Base-by-base conservation (phyloP, 208 protist species). In the Vickermania spadyakhi region DNA sequence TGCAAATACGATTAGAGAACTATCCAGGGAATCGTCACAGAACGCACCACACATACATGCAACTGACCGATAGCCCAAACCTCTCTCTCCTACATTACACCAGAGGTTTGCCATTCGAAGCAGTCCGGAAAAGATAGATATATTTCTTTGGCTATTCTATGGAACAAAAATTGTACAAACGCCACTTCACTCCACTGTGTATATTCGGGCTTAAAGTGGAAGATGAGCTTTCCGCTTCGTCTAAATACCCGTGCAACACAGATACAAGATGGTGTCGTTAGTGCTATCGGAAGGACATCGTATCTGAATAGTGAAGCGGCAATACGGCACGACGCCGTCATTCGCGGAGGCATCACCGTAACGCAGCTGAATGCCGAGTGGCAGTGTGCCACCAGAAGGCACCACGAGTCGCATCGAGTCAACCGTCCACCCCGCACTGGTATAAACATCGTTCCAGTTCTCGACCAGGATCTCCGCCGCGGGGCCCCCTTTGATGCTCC, bases 241-340 rank as follows among this genome's bases (percentile, higher is more conserved):
- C n/a, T n/a, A 70, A 1, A 59, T 57, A n/a, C 76, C 76, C 57
- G 72, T 73, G 60, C 76, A 83, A 59, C 68, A 61, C 22, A 83
- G 56, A 49, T 76, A 63, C 18, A 62, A 50, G 22, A 30, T 59
- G 11, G 58, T 31, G 14, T 72, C 67, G 30, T 62, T 62, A 1
- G 31, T 3, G 3, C 25, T 23, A 42, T 72, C 67, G 2, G 31
- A 28, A 14, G 26, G 51, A 45, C 67, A 72, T 18, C 56, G 53
- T 26, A 72, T 45, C 1, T 26, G 31, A 22, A 72, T 26, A 11
- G 22, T 28, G 31, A 66, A 72, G n/a, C 25, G 18, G 42, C 67
- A 72, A 52, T 65, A 72, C 7, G 52, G 31, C 18, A 67, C 11
- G 2, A 56, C 30, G 7, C 18, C 58, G n/a, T 67, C 55, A 26